These are phyloP conservation scores for Dunaliella salina DNA, from an alignment of 163 green algal genomes.

Conservation along the genomic window DNA sequence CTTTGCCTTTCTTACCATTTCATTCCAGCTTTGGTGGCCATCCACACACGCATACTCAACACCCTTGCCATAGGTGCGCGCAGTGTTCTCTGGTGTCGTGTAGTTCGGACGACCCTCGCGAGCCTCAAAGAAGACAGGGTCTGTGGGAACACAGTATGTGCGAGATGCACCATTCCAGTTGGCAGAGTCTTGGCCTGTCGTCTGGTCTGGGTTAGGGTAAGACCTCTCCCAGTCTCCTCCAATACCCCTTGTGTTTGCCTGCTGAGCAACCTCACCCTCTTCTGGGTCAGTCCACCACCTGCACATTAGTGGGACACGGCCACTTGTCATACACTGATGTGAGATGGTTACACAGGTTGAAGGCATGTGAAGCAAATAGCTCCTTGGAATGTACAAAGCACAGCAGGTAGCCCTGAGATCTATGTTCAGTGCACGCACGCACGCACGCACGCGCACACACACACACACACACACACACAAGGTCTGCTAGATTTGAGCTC, in stretches of 20 bases:
- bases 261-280: not conserved
- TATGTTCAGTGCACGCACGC: conserved; percentile 20
- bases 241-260: not conserved
- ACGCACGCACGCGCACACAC: not conserved
- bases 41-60: not conserved
- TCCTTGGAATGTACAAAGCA: too few relatives aligned
- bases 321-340: too few relatives aligned
- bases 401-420: too few relatives aligned
- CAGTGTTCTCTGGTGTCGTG: not conserved
- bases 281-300: not conserved
- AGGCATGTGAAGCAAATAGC: too few relatives aligned
- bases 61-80: not conserved
- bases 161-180: not conserved
- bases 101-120: not conserved
- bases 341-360: too few relatives aligned
- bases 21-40: not conserved
- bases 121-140: not conserved
- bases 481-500: too few relatives aligned
- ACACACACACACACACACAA: not conserved
- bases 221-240: not conserved
- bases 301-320: too few relatives aligned
- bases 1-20: not conserved
- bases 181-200: not conserved
- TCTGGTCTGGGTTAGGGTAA: not conserved
- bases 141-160: not conserved